Conservation (phyloP, 73 alveolate genomes). For the Stentor roeselii region DNA sequence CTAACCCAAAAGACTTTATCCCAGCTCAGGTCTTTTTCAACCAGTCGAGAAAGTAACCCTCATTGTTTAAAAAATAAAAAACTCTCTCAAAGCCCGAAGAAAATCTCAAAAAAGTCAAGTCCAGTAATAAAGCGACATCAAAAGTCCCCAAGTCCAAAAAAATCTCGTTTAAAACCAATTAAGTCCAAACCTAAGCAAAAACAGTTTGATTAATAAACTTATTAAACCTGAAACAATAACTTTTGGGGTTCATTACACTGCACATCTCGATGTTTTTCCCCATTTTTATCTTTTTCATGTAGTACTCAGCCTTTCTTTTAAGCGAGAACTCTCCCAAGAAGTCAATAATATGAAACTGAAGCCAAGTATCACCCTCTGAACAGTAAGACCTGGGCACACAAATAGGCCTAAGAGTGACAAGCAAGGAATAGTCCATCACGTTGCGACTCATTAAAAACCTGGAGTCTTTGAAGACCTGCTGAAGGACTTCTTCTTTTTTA, state of each 20-base stretch:
- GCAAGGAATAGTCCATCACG: constrained; percentile 85
- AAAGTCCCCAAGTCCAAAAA: too few species aligned
- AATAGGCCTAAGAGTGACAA: constrained; percentile 40
- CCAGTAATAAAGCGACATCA: too few species aligned
- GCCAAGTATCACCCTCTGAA: not conserved
- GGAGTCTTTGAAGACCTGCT: constrained; percentile 77
- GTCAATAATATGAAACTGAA: constrained; percentile 6
- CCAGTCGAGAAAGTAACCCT: too few species aligned
- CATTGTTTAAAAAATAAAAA: too few species aligned
- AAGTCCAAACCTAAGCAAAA: not conserved
- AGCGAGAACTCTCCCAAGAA: constrained; percentile 1
- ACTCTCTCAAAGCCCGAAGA: too few species aligned
- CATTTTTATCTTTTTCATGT: not conserved
- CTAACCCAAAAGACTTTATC: too few species aligned
- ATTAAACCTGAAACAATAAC: not conserved
- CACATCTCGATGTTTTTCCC: not conserved
- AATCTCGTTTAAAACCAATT: too few species aligned
- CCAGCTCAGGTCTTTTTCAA: too few species aligned
- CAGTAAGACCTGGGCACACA: not conserved
- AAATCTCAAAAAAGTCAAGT: too few species aligned
- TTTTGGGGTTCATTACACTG: constrained; percentile 12
- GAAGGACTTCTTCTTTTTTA: constrained; percentile 52
- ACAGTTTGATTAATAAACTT: not conserved
- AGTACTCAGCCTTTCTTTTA: constrained; percentile 5
- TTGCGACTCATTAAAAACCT: constrained; percentile 74